These are phyloP conservation scores for Penicillium paradoxum DNA, from an alignment of 495 filamentous ascomycete species.

Conservation along the genomic window DNA sequence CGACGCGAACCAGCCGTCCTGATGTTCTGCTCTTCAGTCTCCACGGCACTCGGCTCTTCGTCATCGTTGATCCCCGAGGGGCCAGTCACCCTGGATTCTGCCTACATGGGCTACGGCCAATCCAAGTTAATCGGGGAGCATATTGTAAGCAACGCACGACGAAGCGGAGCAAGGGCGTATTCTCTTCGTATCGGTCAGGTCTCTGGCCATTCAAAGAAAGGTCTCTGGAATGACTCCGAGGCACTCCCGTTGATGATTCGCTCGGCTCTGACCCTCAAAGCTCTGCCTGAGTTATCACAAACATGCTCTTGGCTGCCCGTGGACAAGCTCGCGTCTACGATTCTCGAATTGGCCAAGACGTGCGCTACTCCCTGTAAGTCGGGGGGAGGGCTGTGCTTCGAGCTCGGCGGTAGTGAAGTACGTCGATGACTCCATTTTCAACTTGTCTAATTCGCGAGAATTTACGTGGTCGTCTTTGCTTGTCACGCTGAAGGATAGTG, in stretches of 20 bases:
- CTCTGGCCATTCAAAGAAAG: slow-evolving; percentile 47
- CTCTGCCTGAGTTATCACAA: slow-evolving; percentile 43
- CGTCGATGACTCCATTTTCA: slow-evolving; percentile 43
- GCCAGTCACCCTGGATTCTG: slow-evolving; percentile 33
- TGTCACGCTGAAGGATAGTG: slow-evolving; percentile 33
- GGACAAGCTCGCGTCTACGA: slow-evolving; percentile 44
- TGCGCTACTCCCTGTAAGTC: slow-evolving; percentile 12
- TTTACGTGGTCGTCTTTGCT: slow-evolving; percentile 54
- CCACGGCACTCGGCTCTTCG: slow-evolving; percentile 37
- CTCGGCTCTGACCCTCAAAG: slow-evolving; percentile 44
- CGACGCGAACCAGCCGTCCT: slow-evolving; percentile 40
- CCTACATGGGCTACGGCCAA: slow-evolving; percentile 53
- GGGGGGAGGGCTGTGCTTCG: neutral
- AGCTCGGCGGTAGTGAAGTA: neutral
- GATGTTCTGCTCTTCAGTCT: slow-evolving; percentile 50
- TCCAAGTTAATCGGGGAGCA: slow-evolving; percentile 55
- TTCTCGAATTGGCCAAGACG: slow-evolving; percentile 43
- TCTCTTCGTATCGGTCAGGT: slow-evolving; percentile 59
- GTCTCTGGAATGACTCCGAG: slow-evolving; percentile 57
- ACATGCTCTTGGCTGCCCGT: slow-evolving; percentile 54
- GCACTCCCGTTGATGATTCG: slow-evolving; percentile 53
- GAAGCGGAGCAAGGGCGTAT: slow-evolving; percentile 32
- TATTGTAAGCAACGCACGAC: slow-evolving; percentile 39
- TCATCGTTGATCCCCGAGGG: slow-evolving; percentile 37
- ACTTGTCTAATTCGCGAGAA: slow-evolving; percentile 45